Base-by-base conservation (phyloP, 2,329 filamentous ascomycete species). In the Penicillium hesseltinei region DNA sequence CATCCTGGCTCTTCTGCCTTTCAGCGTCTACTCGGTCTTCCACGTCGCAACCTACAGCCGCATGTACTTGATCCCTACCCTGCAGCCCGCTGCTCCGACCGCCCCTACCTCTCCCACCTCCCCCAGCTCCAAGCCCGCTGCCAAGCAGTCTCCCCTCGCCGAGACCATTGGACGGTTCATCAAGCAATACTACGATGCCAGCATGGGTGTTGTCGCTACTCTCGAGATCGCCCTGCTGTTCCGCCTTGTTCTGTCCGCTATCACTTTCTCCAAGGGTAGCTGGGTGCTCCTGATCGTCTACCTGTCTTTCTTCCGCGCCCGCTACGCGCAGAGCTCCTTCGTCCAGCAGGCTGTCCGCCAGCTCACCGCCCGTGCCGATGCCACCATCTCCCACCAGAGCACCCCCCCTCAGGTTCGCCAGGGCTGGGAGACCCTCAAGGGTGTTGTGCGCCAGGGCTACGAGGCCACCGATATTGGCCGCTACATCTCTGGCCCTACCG, bases 11-110 rank as follows among this genome's bases (percentile, higher is more conserved):
- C 85, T 99, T 70, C 85, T 97, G 55, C 94, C 94, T 29, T 99
- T 96, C 80, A 88, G 87, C 68, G 91, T 99, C 77, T 99, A 97
- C 85, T 97, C 93, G 58, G 78, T 97, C 77, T 99, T 99, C 87
- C 94, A 99, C 80, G 92, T 97, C 67, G 91, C 92, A 61, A 97
- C 94, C 64, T 99, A 99, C 80, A 90, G 90, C 65, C 92, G 94
- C 75, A 89, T 90, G 75, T 96, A 96, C 80, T 79, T 99, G 64
- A 89, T 99, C 69, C 94, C 94, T 60, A 91, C 90, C 62, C 73
- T 99, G 69, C 83, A 89, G 70, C 90, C 92, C 17, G 83, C 87
- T 58, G 80, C 82, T 64, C 71, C 72, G 45, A 63, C 80, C 62
- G 69, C 80, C 36, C 73, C 84, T 15, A 76, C 84, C 39, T 81